Evolutionary conservation across 768 basidiomycete genomes (phyloP).

Genomic region (Zangia roseola): DNA sequence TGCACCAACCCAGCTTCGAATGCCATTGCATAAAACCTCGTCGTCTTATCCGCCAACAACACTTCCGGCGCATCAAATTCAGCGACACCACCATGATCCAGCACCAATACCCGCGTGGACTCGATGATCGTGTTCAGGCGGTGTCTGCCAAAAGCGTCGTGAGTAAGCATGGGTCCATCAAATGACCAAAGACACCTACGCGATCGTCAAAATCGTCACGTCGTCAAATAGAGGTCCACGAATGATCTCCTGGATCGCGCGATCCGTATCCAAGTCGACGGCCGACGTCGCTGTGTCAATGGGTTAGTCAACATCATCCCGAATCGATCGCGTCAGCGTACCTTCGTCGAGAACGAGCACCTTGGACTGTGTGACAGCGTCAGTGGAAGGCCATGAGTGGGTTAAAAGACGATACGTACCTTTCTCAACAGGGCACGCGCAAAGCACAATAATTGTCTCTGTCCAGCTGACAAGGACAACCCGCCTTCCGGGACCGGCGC

Average conservation of each 20-base stretch:
- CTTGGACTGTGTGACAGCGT: constrained; percentile 51
- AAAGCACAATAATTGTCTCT: constrained; percentile 87
- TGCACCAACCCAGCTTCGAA: constrained; percentile 56
- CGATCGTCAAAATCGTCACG: constrained; percentile 85
- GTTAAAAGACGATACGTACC: constrained; percentile 36
- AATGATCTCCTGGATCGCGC: constrained; percentile 85
- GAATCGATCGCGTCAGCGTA: constrained; percentile 20
- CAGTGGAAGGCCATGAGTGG: background rate
- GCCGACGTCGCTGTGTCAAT: constrained; percentile 69
- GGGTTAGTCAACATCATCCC: background rate
- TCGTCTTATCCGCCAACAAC: constrained; percentile 56
- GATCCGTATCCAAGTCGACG: constrained; percentile 88
- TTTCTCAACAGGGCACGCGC: constrained; percentile 80
- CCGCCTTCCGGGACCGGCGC: constrained; percentile 76
- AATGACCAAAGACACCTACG: constrained; percentile 46
- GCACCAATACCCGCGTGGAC: constrained; percentile 78
- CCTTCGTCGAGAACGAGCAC: constrained; percentile 94
- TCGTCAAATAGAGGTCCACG: constrained; percentile 72
- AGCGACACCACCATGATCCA: constrained; percentile 78
- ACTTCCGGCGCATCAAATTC: constrained; percentile 74
- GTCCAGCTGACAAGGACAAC: constrained; percentile 79
- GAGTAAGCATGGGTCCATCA: background rate
- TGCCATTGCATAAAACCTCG: constrained; percentile 63
- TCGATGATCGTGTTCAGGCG: constrained; percentile 83
- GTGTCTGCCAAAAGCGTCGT: constrained; percentile 44